Evolutionary conservation across 306 rosid genomes (phyloP), one percentile per base, ranked within the genome.

Genomic region (Trichosanthes cucumerina): DNA sequence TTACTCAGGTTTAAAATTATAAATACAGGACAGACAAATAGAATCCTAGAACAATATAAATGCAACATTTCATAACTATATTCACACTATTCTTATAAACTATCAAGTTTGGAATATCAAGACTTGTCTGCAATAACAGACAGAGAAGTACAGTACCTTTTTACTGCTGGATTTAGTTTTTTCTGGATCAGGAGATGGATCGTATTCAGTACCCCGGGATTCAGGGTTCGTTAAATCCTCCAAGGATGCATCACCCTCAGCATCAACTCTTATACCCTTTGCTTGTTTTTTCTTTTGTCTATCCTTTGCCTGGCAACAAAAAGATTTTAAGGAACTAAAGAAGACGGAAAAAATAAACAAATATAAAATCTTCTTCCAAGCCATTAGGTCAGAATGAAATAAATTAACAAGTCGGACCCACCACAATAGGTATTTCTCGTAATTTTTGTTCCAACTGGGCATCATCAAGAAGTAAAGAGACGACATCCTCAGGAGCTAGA

Each of bases 401-500:
- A 12, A 21, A 81, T 60, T 28, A 49, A 69, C 19, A 47, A 81
- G 36, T 79, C 65, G 68, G 54, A 82, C 76, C 82, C 80, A 95
- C 99, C 99, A 92, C 97, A 44, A 74, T 66, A 24, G 97, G 97
- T 44, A 88, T 83, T 81, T 92, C 96, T 84, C 86, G 89, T 59
- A 95, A 80, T 81, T 95, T 95, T 90, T 95, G 97, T 87, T 95
- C 96, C 83, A 95, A 85, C 84, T 95, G 99, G 75, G 86, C 88
- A 91, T 95, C 99, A 81, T 92, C 99, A 62, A 95, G 89, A 86
- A 95, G 97, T 86, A 95, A 83, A 43, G 99, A 95, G 50, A 95
- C 96, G 13, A 95, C 97, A 81, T 95, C 99, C 88, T 95, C 99
- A 5, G 99, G 97, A 80, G 96, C 99, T 93, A 95, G 80, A 79